Conservation (phyloP, 345 rosid genomes). For the Citrus sinensis region DVS_A1.0 CM039166.1:15607001-15607500, state of each 20-base stretch:
- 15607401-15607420: slow-evolving; percentile 57
- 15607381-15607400: background rate
- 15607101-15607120: slow-evolving; percentile 93
- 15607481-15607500: slow-evolving; percentile 52
- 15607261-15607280: slow-evolving; percentile 89
- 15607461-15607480: slow-evolving; percentile 51
- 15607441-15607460: slow-evolving; percentile 63
- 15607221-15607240: slow-evolving; percentile 80
- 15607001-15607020: slow-evolving; percentile 34
- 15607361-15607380: background rate
- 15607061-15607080: slow-evolving; percentile 70
- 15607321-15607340: too few relatives aligned
- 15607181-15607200: slow-evolving; percentile 48
- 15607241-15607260: slow-evolving; percentile 84
- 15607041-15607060: slow-evolving; percentile 64
- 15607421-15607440: slow-evolving; percentile 70
- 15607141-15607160: slow-evolving; percentile 90
- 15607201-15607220: slow-evolving; percentile 65
- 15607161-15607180: slow-evolving; percentile 50
- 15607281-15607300: background rate
- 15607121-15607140: slow-evolving; percentile 79
- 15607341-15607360: background rate
- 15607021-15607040: slow-evolving; percentile 58
- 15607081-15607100: slow-evolving; percentile 50
- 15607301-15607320: background rate